Evolutionary conservation across 1,284 basidiomycete genomes (phyloP).

Genomic region (Meira nashicola): DNA sequence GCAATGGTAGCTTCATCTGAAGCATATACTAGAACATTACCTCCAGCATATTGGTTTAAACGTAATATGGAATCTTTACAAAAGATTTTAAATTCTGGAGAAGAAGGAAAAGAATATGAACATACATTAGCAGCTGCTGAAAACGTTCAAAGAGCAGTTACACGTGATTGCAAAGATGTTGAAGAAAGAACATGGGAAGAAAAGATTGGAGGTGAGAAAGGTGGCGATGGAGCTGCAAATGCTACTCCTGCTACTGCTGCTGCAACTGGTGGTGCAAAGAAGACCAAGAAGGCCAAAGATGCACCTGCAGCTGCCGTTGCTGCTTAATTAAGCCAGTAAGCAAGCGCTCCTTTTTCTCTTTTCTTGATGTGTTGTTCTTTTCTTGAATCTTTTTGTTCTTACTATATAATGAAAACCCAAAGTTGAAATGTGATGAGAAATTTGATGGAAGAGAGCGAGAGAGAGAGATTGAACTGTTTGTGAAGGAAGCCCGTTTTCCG

Average conservation of each 20-base stretch:
- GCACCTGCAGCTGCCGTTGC: neutral
- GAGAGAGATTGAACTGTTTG: too few species aligned
- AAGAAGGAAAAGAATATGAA: slow-evolving; percentile 30
- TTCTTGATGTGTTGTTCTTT: too few species aligned
- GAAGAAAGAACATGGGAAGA: slow-evolving; percentile 48
- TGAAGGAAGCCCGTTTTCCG: too few species aligned
- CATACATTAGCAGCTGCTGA: slow-evolving; percentile 35
- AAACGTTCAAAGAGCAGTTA: slow-evolving; percentile 27
- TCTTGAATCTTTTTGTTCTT: too few species aligned
- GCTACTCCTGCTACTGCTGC: slow-evolving; percentile 1
- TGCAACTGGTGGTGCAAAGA: slow-evolving; percentile 1
- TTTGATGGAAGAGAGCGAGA: too few species aligned
- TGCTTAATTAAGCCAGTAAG: neutral
- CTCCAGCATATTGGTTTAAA: slow-evolving; percentile 47
- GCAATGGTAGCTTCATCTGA: slow-evolving; percentile 42
- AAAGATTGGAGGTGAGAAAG: slow-evolving; percentile 27
- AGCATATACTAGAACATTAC: slow-evolving; percentile 38
- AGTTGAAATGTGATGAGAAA: too few species aligned
- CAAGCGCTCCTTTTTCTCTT: too few species aligned
- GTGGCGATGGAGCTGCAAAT: neutral
- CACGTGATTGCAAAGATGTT: slow-evolving; percentile 41
- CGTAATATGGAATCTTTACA: slow-evolving; percentile 39
- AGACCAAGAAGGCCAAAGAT: slow-evolving; percentile 9
- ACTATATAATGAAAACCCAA: too few species aligned
- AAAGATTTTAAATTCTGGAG: slow-evolving; percentile 32